Conservation (phyloP, 257 asterid species). For the Cynanchum wilfordii region DNA sequence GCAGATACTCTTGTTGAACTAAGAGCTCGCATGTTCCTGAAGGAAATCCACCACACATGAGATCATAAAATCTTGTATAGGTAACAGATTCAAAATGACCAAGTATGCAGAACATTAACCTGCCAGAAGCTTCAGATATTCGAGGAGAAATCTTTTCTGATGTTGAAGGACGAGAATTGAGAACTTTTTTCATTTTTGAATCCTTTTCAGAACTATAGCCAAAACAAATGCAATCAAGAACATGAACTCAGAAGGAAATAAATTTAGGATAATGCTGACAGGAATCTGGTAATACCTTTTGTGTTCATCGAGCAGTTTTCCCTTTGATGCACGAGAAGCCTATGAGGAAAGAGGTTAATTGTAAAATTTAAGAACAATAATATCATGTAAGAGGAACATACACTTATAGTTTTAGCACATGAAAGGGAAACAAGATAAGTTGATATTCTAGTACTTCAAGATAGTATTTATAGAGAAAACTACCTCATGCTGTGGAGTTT, state of each 20-base stretch:
- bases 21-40: constrained; percentile 34
- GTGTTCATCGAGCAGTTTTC: constrained; percentile 24
- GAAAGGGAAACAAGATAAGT: background rate
- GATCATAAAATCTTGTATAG: background rate
- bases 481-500: constrained; percentile 42
- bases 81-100: background rate
- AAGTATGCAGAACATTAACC: constrained; percentile 33
- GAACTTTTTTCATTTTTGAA: constrained; percentile 24
- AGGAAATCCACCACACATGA: constrained; percentile 16
- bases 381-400: background rate
- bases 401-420: background rate
- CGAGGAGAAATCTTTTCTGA: constrained; percentile 26
- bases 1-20: constrained; percentile 23
- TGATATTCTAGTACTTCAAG: background rate
- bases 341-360: constrained; percentile 13
- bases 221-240: constrained; percentile 1
- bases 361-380: constrained; percentile 3
- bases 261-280: background rate
- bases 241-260: background rate
- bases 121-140: constrained; percentile 34
- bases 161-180: constrained; percentile 26
- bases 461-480: constrained; percentile 4
- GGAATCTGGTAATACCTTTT: constrained; percentile 43
- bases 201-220: constrained; percentile 30
- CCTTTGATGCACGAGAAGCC: constrained; percentile 32